Evolutionary conservation across 192 early-diverging fungal species (phyloP), one percentile per base, ranked within the genome.

Genomic region (Backusella tuberculispora): DNA sequence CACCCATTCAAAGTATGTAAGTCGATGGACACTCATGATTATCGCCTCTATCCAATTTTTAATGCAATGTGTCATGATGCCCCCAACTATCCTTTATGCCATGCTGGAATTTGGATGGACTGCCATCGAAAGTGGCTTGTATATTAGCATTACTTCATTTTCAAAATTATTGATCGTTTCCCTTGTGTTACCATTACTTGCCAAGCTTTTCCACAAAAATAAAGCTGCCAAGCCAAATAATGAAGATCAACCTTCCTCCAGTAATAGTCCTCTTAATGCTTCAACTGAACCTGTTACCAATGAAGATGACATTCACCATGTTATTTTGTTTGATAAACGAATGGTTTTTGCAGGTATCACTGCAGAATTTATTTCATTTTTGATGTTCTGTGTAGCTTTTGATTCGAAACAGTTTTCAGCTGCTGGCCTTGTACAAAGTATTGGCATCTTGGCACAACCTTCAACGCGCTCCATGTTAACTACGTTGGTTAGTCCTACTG

Each of bases 51-150:
- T 79, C 10, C 70, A 74, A 24, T 79, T 78, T 17, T 19, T 83
- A 17, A 46, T 71, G 42, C 64, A 66, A 5, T 44, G 71, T 17
- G 48, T 76, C 12, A 26, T 44, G 15, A 38, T 71, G 13, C 80
- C 80, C 15, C 80, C 80, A 12, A 65, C 69, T 4, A 44, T 81
- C 4, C 71, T 87, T 1, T 87, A 87, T 71, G 83, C 85, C 2
- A 83, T 80, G 78, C 41, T 76, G 10, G 41, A 72, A 29, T 87
- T 87, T 71, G 24, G 73, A 64, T 87, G 85, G 85, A 80, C 80
- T n/a, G 75, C 80, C 7, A 76, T 79, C 21, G 85, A 87, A 66
- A 80, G 78, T 48, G 83, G 85, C 9, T 63, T 83, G 15, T 65
- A 77, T 41, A 76, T 80, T 17, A 76, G 76, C n/a, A 14, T 82